A percentile compares a stretch with the other conserved stretches of the same genome.
Evolutionary conservation across 371 early-diverging fungal genomes (phyloP).

Genomic region (Phascolomyces articulosus): DNA sequence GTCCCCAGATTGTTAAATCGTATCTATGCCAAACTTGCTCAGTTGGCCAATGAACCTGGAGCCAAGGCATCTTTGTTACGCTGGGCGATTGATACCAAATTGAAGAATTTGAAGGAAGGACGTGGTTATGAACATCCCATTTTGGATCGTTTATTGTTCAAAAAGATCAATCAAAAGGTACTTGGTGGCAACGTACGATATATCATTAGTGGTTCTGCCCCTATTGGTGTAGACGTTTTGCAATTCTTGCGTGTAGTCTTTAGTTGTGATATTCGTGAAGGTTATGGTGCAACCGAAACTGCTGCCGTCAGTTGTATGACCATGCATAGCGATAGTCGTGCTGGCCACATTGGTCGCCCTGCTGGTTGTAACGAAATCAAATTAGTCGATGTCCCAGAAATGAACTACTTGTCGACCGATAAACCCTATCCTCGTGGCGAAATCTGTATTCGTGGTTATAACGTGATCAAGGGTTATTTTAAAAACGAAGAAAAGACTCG

Average conservation of each 20-base stretch:
- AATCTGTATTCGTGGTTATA: slow-evolving; percentile 85
- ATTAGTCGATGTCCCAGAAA: slow-evolving; percentile 89
- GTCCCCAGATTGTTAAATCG: slow-evolving; percentile 94
- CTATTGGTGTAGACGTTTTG: slow-evolving; percentile 83
- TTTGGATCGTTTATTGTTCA: slow-evolving; percentile 92
- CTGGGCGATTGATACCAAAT: slow-evolving; percentile 49
- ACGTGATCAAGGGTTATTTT: slow-evolving; percentile 79
- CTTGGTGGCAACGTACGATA: slow-evolving; percentile 91
- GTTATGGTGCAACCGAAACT: slow-evolving; percentile 92
- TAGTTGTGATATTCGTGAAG: slow-evolving; percentile 65
- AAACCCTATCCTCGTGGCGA: slow-evolving; percentile 87
- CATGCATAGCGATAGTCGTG: slow-evolving; percentile 36
- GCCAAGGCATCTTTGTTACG: slow-evolving; percentile 62
- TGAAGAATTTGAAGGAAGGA: slow-evolving; percentile 58
- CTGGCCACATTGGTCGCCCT: slow-evolving; percentile 80
- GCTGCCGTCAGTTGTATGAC: slow-evolving; percentile 62
- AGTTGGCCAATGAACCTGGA: slow-evolving; percentile 70
- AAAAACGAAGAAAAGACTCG: slow-evolving; percentile 85
- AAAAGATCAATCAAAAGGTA: slow-evolving; percentile 73
- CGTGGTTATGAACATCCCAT: slow-evolving; percentile 69
- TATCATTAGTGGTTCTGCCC: slow-evolving; percentile 90
- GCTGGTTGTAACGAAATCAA: slow-evolving; percentile 72
- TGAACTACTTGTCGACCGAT: slow-evolving; percentile 81
- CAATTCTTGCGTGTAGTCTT: slow-evolving; percentile 89
- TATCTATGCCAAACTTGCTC: slow-evolving; percentile 80